Conservation (phyloP, 208 protist species). For the Trypanosoma rangeli region DNA sequence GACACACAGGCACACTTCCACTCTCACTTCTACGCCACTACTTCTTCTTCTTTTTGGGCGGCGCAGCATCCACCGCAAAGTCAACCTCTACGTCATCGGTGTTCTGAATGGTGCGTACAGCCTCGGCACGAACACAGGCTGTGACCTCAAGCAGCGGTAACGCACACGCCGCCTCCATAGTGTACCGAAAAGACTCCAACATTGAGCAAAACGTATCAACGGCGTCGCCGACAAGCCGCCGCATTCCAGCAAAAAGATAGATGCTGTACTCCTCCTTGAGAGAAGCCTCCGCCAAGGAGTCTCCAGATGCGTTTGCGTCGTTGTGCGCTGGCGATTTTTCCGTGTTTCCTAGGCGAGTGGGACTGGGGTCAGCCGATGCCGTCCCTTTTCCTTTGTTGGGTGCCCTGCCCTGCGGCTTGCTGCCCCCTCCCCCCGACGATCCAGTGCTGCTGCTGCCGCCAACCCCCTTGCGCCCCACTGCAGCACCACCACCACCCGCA, state of each 20-base stretch:
- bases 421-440: neutral
- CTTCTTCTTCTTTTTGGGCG: constrained; percentile 33
- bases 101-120: constrained; percentile 52
- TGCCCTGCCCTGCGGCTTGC: neutral
- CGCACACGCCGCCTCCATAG: constrained; percentile 50
- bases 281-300: neutral
- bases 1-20: neutral
- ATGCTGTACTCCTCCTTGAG: constrained; percentile 34
- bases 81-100: constrained; percentile 59
- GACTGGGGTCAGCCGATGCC: neutral
- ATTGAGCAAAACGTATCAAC: constrained; percentile 19
- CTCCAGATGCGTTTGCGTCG: neutral
- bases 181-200: constrained; percentile 29
- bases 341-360: neutral
- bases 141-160: constrained; percentile 62
- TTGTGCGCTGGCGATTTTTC: neutral
- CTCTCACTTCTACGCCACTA: neutral
- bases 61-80: constrained; percentile 37
- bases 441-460: neutral
- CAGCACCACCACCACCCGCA: neutral
- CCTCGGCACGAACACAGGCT: constrained; percentile 35
- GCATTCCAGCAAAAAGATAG: constrained; percentile 24
- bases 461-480: neutral
- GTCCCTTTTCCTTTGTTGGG: neutral
- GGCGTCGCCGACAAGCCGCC: constrained; percentile 21